Percentiles rank a stretch among this genome's conserved stretches.
Evolutionary conservation across 208 protist genomes (phyloP).

Genomic region (Leishmania gerbilli): DNA sequence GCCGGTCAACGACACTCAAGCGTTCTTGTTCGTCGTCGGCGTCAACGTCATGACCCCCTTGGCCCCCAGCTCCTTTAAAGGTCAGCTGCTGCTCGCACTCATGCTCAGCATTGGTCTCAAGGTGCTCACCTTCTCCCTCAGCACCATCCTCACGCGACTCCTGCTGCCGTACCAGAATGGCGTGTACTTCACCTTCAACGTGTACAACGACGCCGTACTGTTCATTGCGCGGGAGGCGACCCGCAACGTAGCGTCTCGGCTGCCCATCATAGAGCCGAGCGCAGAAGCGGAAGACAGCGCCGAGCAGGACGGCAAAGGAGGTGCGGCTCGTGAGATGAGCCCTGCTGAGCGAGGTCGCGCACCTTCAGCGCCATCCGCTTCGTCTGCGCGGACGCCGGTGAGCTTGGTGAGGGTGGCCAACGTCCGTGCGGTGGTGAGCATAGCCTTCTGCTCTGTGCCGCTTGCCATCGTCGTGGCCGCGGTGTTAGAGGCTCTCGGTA

Average conservation of each 20-base stretch:
- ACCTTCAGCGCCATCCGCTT: not conserved
- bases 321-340: not conserved
- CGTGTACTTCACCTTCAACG: slow-evolving; percentile 67
- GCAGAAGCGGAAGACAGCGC: not conserved
- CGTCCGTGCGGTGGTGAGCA: slow-evolving; percentile 44
- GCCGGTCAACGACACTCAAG: not conserved
- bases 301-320: not conserved
- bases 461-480: slow-evolving; percentile 34
- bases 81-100: slow-evolving; percentile 63
- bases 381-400: not conserved
- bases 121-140: slow-evolving; percentile 77
- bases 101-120: slow-evolving; percentile 68
- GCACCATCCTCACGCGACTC: slow-evolving; percentile 61
- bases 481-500: slow-evolving; percentile 31
- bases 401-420: slow-evolving; percentile 11
- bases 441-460: slow-evolving; percentile 46
- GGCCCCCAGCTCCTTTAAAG: slow-evolving; percentile 43
- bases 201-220: slow-evolving; percentile 83
- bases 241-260: slow-evolving; percentile 61
- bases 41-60: not conserved
- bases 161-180: slow-evolving; percentile 75
- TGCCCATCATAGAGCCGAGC: slow-evolving; percentile 18
- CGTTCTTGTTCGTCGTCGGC: not conserved
- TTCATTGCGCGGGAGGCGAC: slow-evolving; percentile 80
- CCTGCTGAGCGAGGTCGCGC: too few relatives aligned